Base-by-base conservation (phyloP, 306 rosid species). In the Inga leiocalycina region DNA sequence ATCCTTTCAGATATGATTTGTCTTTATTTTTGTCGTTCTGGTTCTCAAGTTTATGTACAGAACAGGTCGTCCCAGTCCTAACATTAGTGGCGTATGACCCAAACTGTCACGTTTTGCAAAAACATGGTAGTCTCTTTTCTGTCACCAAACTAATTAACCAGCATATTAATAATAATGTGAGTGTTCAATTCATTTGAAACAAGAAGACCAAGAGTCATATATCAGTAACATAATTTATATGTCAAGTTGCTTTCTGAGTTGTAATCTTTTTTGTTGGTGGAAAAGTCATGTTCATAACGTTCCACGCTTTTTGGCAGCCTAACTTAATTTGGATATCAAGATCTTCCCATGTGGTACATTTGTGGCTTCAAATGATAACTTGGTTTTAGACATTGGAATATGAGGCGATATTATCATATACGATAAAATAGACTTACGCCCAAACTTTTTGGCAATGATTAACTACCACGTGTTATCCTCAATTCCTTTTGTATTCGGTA, bases 1-100 rank as follows among this genome's bases (percentile, higher is more conserved):
- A 80, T 84, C 85, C 78, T 77, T 73, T 74, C 49, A 45, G 85
- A 84, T 84, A 83, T 73, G 85, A 67, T 84, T 72, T 87, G 89
- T 81, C 80, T 76, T 71, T 69, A 56, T 79, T 59, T 27, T 41
- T 75, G 84, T 45, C 77, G 34, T 73, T 77, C 57, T 54, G 74
- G n/a, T 71, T 46, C 78, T 45, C 69, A 80, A 74, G 75, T 76
- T 76, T 43, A 65, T 80, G 34, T 32, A 32, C 34, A 32, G 34
- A 32, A 32, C 34, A 32, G 3, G 34, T 32, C 34, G 34, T 32
- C 34, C 3, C 34, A 32, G 34, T 32, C 34, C 34, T 32, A 32
- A 32, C 34, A 32, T 32, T 32, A 32, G 34, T 32, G 34, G 34
- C 34, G 34, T 32, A 32, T 32, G 34, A 32, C 34, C 34, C 2